phyloP scores from a whole-genome alignment of 768 basidiomycete species.

The Boletus reticulatus region DNA sequence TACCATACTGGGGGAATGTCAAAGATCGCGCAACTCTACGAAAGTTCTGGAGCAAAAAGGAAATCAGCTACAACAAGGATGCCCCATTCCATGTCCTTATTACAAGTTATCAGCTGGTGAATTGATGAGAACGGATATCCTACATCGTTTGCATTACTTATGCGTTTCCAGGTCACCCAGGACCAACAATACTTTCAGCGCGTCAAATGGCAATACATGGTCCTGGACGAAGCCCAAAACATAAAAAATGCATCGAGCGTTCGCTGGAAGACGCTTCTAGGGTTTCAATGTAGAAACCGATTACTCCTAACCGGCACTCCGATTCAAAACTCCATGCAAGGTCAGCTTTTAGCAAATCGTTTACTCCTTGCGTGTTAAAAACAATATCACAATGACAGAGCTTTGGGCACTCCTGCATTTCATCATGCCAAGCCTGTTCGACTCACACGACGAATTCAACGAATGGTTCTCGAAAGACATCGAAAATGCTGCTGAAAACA shows the following conservation, averaged over 20 bases:
- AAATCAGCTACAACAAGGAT: constrained; percentile 91
- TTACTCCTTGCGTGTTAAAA: constrained; percentile 1
- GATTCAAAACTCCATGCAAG: constrained; percentile 99
- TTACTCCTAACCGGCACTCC: constrained; percentile 95
- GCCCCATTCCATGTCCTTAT: constrained; percentile 96
- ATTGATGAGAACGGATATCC: constrained; percentile 21
- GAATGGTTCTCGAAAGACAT: constrained; percentile 99
- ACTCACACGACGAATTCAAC: constrained; percentile 98
- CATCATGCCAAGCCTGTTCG: constrained; percentile 99
- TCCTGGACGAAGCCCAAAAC: constrained; percentile 99
- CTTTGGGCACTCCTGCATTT: constrained; percentile 98
- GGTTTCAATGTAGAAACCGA: constrained; percentile 94
- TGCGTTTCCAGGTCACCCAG: constrained; percentile 68
- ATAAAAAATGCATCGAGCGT: constrained; percentile 98
- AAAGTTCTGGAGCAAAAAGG: constrained; percentile 98
- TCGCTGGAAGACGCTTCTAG: constrained; percentile 95
- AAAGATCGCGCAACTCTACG: constrained; percentile 93
- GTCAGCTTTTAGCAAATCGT: constrained; percentile 39
- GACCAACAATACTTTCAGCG: constrained; percentile 98
- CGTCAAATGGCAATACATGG: constrained; percentile 99
- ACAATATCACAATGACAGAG: constrained; percentile 47
- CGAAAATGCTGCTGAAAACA: constrained; percentile 91
- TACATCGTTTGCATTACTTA: background rate
- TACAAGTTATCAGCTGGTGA: constrained; percentile 92
- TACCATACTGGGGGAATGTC: constrained; percentile 98